A percentile compares a stretch with the other conserved stretches of the same genome.
Conservation (phyloP, 371 early-diverging fungal species). For the Rhizopus delemar region DNA sequence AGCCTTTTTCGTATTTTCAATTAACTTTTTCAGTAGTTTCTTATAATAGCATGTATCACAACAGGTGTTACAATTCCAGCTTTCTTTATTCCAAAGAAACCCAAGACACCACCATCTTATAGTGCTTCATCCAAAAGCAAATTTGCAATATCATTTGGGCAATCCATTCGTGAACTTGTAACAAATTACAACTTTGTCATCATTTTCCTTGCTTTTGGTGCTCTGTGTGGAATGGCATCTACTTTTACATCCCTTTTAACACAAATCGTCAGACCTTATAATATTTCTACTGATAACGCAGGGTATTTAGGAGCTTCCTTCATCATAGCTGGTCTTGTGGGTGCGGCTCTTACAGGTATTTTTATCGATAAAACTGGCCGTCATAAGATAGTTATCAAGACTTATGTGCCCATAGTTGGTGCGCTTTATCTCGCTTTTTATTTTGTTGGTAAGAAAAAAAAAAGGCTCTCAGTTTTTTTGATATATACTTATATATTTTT, state of each 20-base stretch:
- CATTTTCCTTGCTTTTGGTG: conserved; percentile 56
- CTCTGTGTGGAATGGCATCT: conserved; percentile 65
- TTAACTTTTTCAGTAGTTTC: conserved; percentile 25
- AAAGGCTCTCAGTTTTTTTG: background rate
- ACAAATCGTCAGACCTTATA: conserved; percentile 64
- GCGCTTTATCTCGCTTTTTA: conserved; percentile 51
- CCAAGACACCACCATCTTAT: conserved; percentile 60
- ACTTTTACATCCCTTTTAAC: conserved; percentile 62
- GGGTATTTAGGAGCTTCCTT: conserved; percentile 60
- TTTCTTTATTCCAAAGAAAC: conserved; percentile 53
- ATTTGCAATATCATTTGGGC: conserved; percentile 39
- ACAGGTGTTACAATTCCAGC: conserved; percentile 49
- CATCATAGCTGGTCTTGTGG: conserved; percentile 56
- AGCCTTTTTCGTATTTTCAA: background rate
- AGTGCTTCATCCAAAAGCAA: conserved; percentile 36
- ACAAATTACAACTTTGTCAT: conserved; percentile 60
- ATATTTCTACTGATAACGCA: conserved; percentile 58
- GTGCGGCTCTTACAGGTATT: conserved; percentile 45
- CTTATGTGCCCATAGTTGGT: conserved; percentile 52
- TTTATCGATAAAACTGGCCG: conserved; percentile 53
- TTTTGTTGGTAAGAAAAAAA: conserved; percentile 45
- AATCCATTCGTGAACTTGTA: conserved; percentile 46
- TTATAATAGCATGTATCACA: conserved; percentile 44
- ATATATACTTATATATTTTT: conserved; percentile 1
- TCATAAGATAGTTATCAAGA: conserved; percentile 44